Percentiles rank a stretch among this genome's conserved stretches.
Conservation (phyloP, 208 protist genomes). For the Trypanosoma brucei region DNA sequence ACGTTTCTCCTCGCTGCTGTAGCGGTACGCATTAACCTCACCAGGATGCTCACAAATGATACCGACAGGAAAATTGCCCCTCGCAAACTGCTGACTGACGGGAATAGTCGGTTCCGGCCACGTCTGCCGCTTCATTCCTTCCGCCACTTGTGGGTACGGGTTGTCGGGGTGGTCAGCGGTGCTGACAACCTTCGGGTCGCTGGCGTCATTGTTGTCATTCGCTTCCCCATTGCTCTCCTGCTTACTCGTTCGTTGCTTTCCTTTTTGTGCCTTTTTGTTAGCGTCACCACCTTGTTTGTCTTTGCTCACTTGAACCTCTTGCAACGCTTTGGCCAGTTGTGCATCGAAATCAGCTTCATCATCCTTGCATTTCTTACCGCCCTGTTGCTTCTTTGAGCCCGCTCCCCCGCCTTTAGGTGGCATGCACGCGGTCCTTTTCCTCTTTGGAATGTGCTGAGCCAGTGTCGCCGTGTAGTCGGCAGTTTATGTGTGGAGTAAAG, state of each 20-base stretch:
- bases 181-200: constrained; percentile 25
- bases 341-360: constrained; percentile 73
- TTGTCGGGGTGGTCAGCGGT: constrained; percentile 76
- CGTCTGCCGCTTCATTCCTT: constrained; percentile 70
- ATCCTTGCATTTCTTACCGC: constrained; percentile 32
- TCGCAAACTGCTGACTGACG: constrained; percentile 78
- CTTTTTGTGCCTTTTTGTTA: constrained; percentile 36
- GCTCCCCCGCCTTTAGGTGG: constrained; percentile 33
- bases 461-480: no score
- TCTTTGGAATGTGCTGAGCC: not conserved
- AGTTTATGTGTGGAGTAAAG: no score
- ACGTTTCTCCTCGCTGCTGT: constrained; percentile 90
- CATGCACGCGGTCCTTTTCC: constrained; percentile 18
- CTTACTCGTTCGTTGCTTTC: constrained; percentile 16
- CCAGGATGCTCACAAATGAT: constrained; percentile 86
- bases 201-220: not conserved
- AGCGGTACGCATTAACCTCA: constrained; percentile 89
- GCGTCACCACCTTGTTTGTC: constrained; percentile 18
- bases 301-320: constrained; percentile 41
- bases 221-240: constrained; percentile 10
- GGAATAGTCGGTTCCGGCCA: constrained; percentile 93
- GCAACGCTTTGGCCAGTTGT: constrained; percentile 57
- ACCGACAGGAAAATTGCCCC: constrained; percentile 71
- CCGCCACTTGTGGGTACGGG: constrained; percentile 50
- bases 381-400: constrained; percentile 25